Base-by-base conservation (phyloP, 192 early-diverging fungal species). In the Kappamyces sp. region DNA sequence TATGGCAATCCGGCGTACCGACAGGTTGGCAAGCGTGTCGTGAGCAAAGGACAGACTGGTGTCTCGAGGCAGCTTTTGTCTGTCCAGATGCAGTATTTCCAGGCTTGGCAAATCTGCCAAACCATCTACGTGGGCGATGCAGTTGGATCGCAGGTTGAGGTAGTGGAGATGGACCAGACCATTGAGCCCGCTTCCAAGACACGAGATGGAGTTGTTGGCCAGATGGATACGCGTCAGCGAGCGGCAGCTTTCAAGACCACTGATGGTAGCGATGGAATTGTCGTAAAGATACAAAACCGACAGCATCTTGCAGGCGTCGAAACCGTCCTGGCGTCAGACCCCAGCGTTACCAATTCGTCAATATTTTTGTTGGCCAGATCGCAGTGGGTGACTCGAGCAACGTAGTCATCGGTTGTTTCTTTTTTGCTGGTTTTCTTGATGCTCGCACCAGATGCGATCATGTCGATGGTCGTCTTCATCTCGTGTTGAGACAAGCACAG, bases 211-310 rank as follows among this genome's bases (percentile, higher is more conserved):
- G 58, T 82, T 82, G 61, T 79, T 72, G 44, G 78, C 76, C 9
- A 82, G 55, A 54, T 79, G 79, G 23, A 82, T 51, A 37, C 68
- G 62, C 3, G 57, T 60, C 10, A 82, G 64, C 48, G 55, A 64
- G 5, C 23, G 7, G 47, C 71, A 76, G 34, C 46, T 10, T 13
- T 59, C 55, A 46, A 82, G 55, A 1, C 74, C 74, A 13, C 47
- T 41, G 49, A 82, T 77, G 12, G 42, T 8, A 13, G 58, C 64
- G 49, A 82, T 75, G 4, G 62, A 60, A 60, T 82, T 82, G 44
- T 82, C 79, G 60, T 78, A 77, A 23, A 82, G 54, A 55, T 78
- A 82, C 39, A 82, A 46, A 8, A 76, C 74, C 69, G 41, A 1
- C 40, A 63, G 43, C 15, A 47, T 31, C 7, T 23, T n/a, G 4